Conservation (phyloP, 441 rosid species). For the Omphalea diandra region DNA sequence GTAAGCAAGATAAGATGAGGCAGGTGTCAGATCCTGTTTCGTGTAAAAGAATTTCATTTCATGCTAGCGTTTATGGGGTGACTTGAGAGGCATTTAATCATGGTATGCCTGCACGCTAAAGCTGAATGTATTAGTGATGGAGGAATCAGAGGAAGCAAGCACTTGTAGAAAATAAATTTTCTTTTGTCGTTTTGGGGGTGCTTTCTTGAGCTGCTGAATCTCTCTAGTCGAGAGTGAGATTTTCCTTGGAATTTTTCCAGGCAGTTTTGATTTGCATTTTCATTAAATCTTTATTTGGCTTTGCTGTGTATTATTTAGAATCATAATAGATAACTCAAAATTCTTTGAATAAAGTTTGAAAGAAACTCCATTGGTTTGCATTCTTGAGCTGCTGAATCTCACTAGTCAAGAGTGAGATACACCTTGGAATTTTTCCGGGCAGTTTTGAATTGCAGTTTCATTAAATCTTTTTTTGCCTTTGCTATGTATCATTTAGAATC, state of each 20-base stretch:
- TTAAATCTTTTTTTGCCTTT: background rate
- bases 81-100: constrained; percentile 1
- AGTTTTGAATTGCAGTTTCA: background rate
- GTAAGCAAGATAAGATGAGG: background rate
- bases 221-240: background rate
- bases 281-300: background rate
- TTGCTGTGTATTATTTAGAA: background rate
- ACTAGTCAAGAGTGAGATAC: background rate
- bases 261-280: background rate
- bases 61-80: background rate
- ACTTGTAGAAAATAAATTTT: background rate
- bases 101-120: background rate
- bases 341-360: background rate
- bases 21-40: background rate
- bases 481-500: background rate
- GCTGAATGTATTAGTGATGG: background rate
- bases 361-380: background rate
- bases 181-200: background rate
- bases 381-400: too few species aligned
- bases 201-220: background rate
- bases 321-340: background rate
- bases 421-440: background rate
- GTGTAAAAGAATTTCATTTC: background rate
- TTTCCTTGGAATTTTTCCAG: background rate
- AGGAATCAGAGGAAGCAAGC: constrained; percentile 1